phyloP scores from a whole-genome alignment of 2,329 filamentous ascomycete genomes.

The Meredithiella fracta region DNA sequence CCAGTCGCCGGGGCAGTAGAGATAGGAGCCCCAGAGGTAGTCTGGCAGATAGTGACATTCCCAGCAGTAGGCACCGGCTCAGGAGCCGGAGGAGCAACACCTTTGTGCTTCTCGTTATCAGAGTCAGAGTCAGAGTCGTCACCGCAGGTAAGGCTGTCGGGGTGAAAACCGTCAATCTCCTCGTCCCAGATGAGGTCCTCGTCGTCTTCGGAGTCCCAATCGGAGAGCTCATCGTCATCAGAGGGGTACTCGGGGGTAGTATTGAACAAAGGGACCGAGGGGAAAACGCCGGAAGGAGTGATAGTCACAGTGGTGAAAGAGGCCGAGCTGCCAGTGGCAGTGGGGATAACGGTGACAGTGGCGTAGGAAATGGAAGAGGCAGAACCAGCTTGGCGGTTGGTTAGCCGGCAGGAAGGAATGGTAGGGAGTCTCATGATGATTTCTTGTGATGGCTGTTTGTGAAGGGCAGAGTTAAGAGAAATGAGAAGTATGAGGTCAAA shows the following conservation, averaged over 20 bases:
- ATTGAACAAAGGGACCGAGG: no score
- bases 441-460: not conserved
- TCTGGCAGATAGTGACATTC: not conserved
- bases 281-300: not conserved
- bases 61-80: not conserved
- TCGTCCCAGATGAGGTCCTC: conserved; percentile 8
- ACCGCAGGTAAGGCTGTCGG: conserved; percentile 3
- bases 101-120: not conserved
- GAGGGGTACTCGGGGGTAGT: not conserved
- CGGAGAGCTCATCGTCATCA: conserved; percentile 5
- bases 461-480: not conserved
- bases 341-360: not conserved
- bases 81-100: not conserved
- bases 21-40: not conserved
- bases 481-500: not conserved
- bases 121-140: not conserved
- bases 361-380: not conserved
- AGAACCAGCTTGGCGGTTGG: conserved; percentile 2
- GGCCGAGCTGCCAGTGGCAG: not conserved
- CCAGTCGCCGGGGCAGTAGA: not conserved
- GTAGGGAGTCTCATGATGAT: conserved; percentile 10
- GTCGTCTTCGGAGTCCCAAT: conserved; percentile 13
- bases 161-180: not conserved
- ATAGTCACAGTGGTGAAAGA: not conserved
- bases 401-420: conserved; percentile 1